phyloP scores from a whole-genome alignment of 2,329 filamentous ascomycete genomes.

The Colletotrichum incanum region DNA sequence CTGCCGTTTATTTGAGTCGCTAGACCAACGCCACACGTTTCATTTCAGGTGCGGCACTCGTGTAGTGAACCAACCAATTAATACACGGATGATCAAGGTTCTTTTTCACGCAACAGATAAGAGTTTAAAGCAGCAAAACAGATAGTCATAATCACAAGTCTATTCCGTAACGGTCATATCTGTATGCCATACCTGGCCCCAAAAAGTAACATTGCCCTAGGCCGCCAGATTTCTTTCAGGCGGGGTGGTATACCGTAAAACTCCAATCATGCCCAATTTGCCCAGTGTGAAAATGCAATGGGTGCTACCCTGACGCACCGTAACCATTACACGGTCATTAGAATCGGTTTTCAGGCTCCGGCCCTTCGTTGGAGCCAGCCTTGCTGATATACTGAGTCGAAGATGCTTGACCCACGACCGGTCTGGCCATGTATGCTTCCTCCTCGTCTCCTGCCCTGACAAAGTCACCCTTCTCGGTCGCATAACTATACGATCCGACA shows the following conservation, averaged over 20 bases:
- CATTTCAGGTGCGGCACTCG: neutral
- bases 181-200: slow-evolving; percentile 22
- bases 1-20: neutral
- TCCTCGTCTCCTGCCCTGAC: slow-evolving; percentile 50
- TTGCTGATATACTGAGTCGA: slow-evolving; percentile 36
- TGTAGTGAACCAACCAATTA: neutral
- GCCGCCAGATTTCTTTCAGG: slow-evolving; percentile 23
- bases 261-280: slow-evolving; percentile 37
- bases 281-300: slow-evolving; percentile 22
- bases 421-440: slow-evolving; percentile 44
- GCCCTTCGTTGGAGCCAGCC: slow-evolving; percentile 26
- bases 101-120: neutral
- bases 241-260: slow-evolving; percentile 41
- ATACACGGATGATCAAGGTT: neutral
- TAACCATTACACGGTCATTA: slow-evolving; percentile 11
- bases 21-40: neutral
- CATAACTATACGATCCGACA: slow-evolving; percentile 73
- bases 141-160: slow-evolving; percentile 1
- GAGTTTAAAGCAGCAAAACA: neutral
- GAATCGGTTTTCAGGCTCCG: slow-evolving; percentile 32
- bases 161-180: slow-evolving; percentile 37
- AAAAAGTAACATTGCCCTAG: slow-evolving; percentile 18
- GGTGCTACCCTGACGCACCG: neutral
- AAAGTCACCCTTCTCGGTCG: slow-evolving; percentile 57
- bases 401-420: slow-evolving; percentile 25